Conservation (phyloP, 202 grass and related monocot species). For the Setaria italica region DNA sequence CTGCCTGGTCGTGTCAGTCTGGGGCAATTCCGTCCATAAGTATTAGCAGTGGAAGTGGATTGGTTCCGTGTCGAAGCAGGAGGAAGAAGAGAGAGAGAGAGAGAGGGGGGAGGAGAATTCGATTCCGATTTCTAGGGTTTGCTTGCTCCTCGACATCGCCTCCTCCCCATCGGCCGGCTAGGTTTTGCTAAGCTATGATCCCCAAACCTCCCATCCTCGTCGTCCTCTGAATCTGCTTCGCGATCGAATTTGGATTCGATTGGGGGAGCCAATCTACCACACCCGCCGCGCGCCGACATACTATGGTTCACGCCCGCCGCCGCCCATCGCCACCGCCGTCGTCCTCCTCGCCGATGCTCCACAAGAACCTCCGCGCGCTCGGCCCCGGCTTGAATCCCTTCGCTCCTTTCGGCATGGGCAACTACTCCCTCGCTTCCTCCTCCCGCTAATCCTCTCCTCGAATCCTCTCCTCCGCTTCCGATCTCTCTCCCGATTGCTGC, state of each 20-base stretch:
- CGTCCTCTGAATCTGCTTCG: conserved; percentile 18
- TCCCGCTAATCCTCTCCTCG: conserved; percentile 36
- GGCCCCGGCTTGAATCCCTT: conserved; percentile 95
- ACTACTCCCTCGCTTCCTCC: conserved; percentile 57
- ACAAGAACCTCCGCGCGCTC: conserved; percentile 70
- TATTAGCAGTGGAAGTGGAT: neutral
- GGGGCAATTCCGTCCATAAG: neutral
- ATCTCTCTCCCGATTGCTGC: conserved; percentile 9
- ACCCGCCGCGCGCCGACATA: neutral
- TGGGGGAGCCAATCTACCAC: neutral
- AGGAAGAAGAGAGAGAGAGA: neutral
- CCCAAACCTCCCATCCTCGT: conserved; percentile 27
- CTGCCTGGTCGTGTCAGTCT: too few relatives aligned
- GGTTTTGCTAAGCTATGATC: conserved; percentile 39
- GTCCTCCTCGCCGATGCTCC: conserved; percentile 57
- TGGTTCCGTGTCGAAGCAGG: too few relatives aligned
- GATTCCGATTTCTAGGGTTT: conserved; percentile 9
- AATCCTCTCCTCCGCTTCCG: neutral
- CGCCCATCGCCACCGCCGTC: conserved; percentile 20
- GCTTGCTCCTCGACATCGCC: neutral
- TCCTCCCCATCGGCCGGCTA: neutral
- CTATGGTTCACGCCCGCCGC: conserved; percentile 52
- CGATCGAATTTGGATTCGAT: neutral
- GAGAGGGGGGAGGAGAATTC: neutral
- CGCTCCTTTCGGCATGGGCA: conserved; percentile 83